Percentiles rank a stretch among this genome's conserved stretches.
These are phyloP conservation scores for Raffaelea albimanens DNA, from an alignment of 2,329 filamentous ascomycete species.

Conservation along the genomic window DNA sequence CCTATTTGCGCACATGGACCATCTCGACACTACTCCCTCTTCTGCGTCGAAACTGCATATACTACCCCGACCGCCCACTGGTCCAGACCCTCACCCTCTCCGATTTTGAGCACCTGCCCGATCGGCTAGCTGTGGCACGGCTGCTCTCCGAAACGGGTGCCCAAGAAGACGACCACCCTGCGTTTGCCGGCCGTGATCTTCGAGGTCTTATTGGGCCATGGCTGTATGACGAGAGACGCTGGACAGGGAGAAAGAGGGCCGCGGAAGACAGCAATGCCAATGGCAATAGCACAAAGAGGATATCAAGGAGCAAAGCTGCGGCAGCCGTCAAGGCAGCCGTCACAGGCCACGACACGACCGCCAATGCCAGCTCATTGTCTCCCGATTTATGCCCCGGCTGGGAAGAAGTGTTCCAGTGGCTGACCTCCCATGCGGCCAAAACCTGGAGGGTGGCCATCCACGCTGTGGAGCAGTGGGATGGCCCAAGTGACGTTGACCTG, in stretches of 20 bases:
- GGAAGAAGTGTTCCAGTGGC: constrained; percentile 61
- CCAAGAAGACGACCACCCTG: constrained; percentile 18
- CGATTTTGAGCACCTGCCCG: constrained; percentile 53
- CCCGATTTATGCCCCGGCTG: constrained; percentile 45
- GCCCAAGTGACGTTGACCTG: constrained; percentile 60
- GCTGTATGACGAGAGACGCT: constrained; percentile 56
- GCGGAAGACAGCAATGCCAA: neutral
- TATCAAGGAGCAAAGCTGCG: constrained; percentile 11
- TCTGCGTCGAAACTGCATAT: constrained; percentile 59
- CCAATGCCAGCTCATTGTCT: constrained; percentile 2
- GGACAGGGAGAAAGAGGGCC: constrained; percentile 28
- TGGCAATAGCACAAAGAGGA: too few species aligned
- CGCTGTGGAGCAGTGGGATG: constrained; percentile 63
- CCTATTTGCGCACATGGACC: constrained; percentile 57
- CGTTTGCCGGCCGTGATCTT: constrained; percentile 50
- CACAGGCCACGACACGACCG: constrained; percentile 6
- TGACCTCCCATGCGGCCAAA: constrained; percentile 46
- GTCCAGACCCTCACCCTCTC: constrained; percentile 49
- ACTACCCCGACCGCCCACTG: constrained; percentile 45
- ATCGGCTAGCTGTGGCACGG: constrained; percentile 47
- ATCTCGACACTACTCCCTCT: constrained; percentile 61
- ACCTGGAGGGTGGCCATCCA: constrained; percentile 55
- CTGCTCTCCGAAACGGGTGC: constrained; percentile 49
- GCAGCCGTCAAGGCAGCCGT: constrained; percentile 14
- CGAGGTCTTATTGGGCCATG: constrained; percentile 63